A percentile compares a stretch with the other conserved stretches of the same genome.
phyloP scores from a whole-genome alignment of 208 protist species.

The Trypanosoma theileri region DNA sequence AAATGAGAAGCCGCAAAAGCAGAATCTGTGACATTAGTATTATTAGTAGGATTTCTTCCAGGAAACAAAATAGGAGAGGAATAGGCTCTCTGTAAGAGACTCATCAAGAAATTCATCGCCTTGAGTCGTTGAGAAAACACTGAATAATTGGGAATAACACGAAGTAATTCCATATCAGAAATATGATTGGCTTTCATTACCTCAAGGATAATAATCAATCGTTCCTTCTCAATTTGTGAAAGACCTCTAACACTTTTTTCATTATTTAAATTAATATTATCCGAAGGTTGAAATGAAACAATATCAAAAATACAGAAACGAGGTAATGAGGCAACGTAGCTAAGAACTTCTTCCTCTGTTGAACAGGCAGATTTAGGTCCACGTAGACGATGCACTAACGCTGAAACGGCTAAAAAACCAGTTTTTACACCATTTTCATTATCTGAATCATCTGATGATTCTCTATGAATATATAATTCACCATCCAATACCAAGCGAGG shows the following conservation, averaged over 20 bases:
- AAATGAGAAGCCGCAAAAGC: not conserved
- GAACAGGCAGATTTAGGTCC: conserved; percentile 32
- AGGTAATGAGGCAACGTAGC: conserved; percentile 66
- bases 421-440: conserved; percentile 34
- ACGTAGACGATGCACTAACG: conserved; percentile 74
- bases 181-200: conserved; percentile 32
- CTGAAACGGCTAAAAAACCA: conserved; percentile 77
- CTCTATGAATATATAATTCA: conserved; percentile 83
- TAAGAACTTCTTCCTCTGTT: conserved; percentile 51
- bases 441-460: conserved; percentile 7
- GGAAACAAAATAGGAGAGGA: conserved; percentile 50
- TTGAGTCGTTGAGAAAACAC: conserved; percentile 83
- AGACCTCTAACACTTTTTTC: conserved; percentile 21
- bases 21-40: not conserved
- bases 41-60: not conserved
- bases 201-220: conserved; percentile 23
- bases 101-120: conserved; percentile 66
- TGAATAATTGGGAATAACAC: conserved; percentile 71
- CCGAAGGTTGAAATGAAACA: conserved; percentile 51
- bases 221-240: conserved; percentile 29
- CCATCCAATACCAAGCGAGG: conserved; percentile 69
- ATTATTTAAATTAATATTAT: not conserved
- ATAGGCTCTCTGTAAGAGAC: conserved; percentile 44
- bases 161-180: conserved; percentile 60
- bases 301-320: conserved; percentile 82